Evolutionary conservation across 768 basidiomycete species (phyloP).

Genomic region (Amanita subjunquillea): DNA sequence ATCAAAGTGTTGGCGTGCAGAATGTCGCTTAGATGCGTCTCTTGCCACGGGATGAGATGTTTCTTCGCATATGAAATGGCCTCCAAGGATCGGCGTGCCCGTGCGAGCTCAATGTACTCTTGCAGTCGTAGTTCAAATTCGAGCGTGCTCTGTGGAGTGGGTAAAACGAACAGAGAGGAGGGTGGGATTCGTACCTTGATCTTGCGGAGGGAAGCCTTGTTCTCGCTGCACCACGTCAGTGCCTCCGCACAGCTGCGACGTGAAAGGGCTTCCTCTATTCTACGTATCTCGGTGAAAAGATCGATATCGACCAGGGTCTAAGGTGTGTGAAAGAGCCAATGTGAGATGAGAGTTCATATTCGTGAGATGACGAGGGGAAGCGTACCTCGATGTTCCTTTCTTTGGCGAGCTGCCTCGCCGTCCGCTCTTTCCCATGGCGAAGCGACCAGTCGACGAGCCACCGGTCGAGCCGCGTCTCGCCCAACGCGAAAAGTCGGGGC

Average conservation of each 20-base stretch:
- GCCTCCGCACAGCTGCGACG: conserved; percentile 80
- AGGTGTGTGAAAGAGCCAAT: too few relatives aligned
- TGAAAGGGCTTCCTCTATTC: conserved; percentile 75
- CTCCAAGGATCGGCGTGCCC: conserved; percentile 50
- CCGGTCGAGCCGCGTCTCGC: conserved; percentile 68
- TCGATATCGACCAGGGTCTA: conserved; percentile 87
- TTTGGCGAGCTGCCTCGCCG: conserved; percentile 67
- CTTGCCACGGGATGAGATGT: conserved; percentile 73
- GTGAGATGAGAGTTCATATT: background rate
- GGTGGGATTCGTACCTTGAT: conserved; percentile 46
- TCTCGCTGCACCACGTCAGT: conserved; percentile 93
- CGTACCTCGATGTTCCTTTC: conserved; percentile 71
- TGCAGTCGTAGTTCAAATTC: conserved; percentile 95
- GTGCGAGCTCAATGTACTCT: conserved; percentile 88
- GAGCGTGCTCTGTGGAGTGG: conserved; percentile 64
- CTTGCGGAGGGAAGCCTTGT: conserved; percentile 86
- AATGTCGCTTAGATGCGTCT: conserved; percentile 72
- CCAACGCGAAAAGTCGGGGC: conserved; percentile 63
- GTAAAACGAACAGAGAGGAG: background rate
- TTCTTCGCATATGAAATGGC: conserved; percentile 83
- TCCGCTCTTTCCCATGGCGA: conserved; percentile 64
- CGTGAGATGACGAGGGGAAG: too few relatives aligned
- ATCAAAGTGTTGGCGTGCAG: conserved; percentile 68
- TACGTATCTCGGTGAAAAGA: conserved; percentile 79
- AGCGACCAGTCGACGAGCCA: conserved; percentile 94